phyloP scores from a whole-genome alignment of 2,329 filamentous ascomycete genomes.

The Penicillium sp. region DNA sequence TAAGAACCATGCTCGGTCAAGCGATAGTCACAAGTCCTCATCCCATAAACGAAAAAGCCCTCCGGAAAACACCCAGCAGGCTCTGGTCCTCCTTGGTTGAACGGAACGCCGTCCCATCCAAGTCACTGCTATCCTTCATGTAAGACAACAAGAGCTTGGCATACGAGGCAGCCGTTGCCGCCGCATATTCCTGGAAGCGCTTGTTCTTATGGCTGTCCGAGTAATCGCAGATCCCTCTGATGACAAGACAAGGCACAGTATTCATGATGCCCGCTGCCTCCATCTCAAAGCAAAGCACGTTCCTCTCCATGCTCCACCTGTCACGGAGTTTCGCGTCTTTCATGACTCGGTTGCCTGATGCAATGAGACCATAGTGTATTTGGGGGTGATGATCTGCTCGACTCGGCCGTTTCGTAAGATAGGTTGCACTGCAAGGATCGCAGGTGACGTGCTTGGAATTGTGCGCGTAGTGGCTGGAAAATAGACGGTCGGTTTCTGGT shows the following conservation, averaged over 20 bases:
- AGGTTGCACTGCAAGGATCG: neutral
- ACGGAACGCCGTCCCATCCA: constrained; percentile 2
- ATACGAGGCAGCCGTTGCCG: constrained; percentile 18
- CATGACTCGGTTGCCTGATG: constrained; percentile 28
- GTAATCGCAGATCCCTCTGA: constrained; percentile 32
- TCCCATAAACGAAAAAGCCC: neutral
- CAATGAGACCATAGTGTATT: constrained; percentile 32
- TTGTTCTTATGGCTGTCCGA: constrained; percentile 28
- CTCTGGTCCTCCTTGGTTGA: constrained; percentile 4
- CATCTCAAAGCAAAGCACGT: constrained; percentile 28
- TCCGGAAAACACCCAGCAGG: constrained; percentile 7
- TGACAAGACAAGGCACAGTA: constrained; percentile 26
- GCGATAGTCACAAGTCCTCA: neutral
- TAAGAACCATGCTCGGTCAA: neutral
- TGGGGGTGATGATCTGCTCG: constrained; percentile 1
- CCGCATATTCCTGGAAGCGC: constrained; percentile 23
- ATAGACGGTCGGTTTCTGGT: constrained; percentile 3
- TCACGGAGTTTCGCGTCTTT: constrained; percentile 24
- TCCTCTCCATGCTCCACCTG: constrained; percentile 3
- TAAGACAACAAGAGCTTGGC: constrained; percentile 18
- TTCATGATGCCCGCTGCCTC: constrained; percentile 22
- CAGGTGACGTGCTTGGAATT: constrained; percentile 1
- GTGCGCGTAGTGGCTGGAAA: constrained; percentile 1
- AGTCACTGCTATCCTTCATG: constrained; percentile 12
- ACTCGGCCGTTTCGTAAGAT: neutral